Conservation (phyloP, 1,139 yeast species). For the Chernovozyma aurita region DNA sequence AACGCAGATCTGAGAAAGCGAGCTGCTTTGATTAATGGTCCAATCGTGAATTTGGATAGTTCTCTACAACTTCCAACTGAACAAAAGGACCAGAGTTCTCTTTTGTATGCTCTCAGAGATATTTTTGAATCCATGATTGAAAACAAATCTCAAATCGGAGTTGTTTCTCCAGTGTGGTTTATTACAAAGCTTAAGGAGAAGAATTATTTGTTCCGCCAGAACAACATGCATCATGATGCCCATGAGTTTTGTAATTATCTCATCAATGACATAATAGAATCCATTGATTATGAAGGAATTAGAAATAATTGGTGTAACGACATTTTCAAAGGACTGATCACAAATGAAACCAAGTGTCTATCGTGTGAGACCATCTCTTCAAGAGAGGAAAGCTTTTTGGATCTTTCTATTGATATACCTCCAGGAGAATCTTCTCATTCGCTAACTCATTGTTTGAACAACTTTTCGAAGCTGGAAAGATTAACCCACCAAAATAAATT, state of each 20-base stretch:
- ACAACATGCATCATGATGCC: slow-evolving; percentile 95
- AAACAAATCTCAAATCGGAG: slow-evolving; percentile 65
- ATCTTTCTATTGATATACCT: slow-evolving; percentile 80
- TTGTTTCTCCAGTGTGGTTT: slow-evolving; percentile 75
- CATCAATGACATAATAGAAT: slow-evolving; percentile 77
- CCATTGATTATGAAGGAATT: slow-evolving; percentile 38
- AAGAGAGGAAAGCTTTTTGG: slow-evolving; percentile 82
- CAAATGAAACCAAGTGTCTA: slow-evolving; percentile 85
- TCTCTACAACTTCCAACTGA: slow-evolving; percentile 41
- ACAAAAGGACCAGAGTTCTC: slow-evolving; percentile 47
- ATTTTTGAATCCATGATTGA: slow-evolving; percentile 81
- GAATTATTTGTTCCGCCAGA: slow-evolving; percentile 79
- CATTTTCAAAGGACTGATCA: slow-evolving; percentile 78
- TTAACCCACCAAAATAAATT: slow-evolving; percentile 85
- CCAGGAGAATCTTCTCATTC: slow-evolving; percentile 59
- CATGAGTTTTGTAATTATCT: slow-evolving; percentile 91
- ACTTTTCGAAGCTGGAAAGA: slow-evolving; percentile 83
- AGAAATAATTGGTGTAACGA: slow-evolving; percentile 56
- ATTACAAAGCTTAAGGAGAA: slow-evolving; percentile 74
- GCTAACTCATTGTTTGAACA: slow-evolving; percentile 69
- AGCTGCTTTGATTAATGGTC: slow-evolving; percentile 77
- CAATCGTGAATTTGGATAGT: slow-evolving; percentile 75
- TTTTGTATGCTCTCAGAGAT: slow-evolving; percentile 77
- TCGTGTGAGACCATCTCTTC: slow-evolving; percentile 86
- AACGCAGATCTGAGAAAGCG: slow-evolving; percentile 75